Evolutionary conservation across 345 rosid genomes (phyloP).

Genomic region (Salix koriyanagi): DNA sequence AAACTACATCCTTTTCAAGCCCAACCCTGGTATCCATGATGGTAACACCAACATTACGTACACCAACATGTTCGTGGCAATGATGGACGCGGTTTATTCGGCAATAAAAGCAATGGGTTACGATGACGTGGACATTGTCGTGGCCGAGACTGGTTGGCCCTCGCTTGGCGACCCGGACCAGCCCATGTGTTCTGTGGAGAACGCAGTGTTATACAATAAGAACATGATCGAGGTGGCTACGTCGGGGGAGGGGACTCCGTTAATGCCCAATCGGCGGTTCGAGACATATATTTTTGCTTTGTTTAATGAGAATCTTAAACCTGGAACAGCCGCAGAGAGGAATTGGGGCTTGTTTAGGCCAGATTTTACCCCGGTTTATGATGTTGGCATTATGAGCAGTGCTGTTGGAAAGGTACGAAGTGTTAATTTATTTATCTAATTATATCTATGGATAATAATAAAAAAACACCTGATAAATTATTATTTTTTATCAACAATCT

Average conservation of each 20-base stretch:
- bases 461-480: background rate
- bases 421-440: too few species aligned
- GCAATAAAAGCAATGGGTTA: conserved; percentile 71
- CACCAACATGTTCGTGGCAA: conserved; percentile 59
- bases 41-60: conserved; percentile 42
- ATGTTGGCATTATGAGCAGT: conserved; percentile 45
- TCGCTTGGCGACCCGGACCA: conserved; percentile 48
- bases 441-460: background rate
- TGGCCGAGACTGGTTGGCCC: conserved; percentile 92
- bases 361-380: conserved; percentile 64
- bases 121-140: conserved; percentile 51
- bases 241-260: conserved; percentile 64
- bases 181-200: conserved; percentile 42
- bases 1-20: conserved; percentile 54
- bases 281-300: conserved; percentile 72
- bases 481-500: background rate
- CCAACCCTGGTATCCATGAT: conserved; percentile 46
- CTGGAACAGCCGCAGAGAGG: conserved; percentile 58
- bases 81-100: conserved; percentile 56
- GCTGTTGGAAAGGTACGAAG: conserved; percentile 23
- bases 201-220: conserved; percentile 58
- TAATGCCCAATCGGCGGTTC: conserved; percentile 64
- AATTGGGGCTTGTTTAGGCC: conserved; percentile 78
- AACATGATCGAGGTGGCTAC: conserved; percentile 35
- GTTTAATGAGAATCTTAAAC: conserved; percentile 74